Evolutionary conservation across 2,329 filamentous ascomycete species (phyloP).

Genomic region (Microdochium nivale): DNA sequence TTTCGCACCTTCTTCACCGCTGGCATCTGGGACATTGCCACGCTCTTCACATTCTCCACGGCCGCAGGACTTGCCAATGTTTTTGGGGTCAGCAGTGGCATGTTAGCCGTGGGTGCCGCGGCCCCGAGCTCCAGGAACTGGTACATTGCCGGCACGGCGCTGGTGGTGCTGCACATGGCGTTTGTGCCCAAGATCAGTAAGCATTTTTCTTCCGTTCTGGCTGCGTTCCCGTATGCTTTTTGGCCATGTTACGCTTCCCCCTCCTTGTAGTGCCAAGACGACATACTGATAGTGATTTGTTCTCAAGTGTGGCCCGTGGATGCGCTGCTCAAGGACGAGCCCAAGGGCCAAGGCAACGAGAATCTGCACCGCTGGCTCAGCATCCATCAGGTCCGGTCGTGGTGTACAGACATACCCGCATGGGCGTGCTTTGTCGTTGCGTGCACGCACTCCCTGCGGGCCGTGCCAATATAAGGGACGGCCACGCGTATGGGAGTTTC

Average conservation of each 20-base stretch:
- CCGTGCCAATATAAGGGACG: constrained; percentile 2
- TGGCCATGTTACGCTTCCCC: too few species aligned
- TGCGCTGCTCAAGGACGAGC: constrained; percentile 14
- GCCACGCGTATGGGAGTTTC: too few species aligned
- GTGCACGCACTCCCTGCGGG: constrained; percentile 14
- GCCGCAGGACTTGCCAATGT: constrained; percentile 17
- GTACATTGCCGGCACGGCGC: constrained; percentile 19
- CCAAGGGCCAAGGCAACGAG: constrained; percentile 11
- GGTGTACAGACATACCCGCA: constrained; percentile 18
- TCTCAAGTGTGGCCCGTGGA: constrained; percentile 12
- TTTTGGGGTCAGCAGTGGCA: constrained; percentile 6
- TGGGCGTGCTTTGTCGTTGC: constrained; percentile 21
- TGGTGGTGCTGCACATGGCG: constrained; percentile 20
- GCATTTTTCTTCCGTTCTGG: background rate
- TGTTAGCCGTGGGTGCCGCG: constrained; percentile 1
- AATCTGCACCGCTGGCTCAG: constrained; percentile 17
- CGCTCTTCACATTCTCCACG: constrained; percentile 16
- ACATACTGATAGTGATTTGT: background rate
- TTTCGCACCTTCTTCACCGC: constrained; percentile 29
- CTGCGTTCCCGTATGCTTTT: too few species aligned
- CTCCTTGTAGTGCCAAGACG: too few species aligned
- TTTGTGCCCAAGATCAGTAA: constrained; percentile 19
- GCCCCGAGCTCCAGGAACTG: too few species aligned
- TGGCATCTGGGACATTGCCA: constrained; percentile 16
- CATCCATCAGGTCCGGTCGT: constrained; percentile 16